A percentile compares a stretch with the other conserved stretches of the same genome.
Evolutionary conservation across 306 rosid genomes (phyloP).

Genomic region (Prunus mongolica): DNA sequence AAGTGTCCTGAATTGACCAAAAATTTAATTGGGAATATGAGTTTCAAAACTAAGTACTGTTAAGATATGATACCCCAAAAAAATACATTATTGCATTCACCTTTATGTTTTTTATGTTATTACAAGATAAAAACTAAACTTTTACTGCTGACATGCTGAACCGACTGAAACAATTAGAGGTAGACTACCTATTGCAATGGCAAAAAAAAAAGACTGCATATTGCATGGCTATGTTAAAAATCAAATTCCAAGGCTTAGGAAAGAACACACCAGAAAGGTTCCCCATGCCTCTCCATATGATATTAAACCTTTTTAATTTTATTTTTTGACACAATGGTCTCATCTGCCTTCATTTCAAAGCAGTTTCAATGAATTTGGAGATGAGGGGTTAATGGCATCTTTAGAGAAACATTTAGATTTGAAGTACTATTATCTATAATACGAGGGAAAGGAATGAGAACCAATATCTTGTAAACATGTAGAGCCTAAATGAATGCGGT

Average conservation of each 20-base stretch:
- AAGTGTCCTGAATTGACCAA: constrained; percentile 25
- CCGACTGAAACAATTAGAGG: not conserved
- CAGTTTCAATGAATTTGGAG: not conserved
- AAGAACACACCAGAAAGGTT: not conserved
- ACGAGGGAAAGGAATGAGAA: not conserved
- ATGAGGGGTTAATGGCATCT: not conserved
- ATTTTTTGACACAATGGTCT: not conserved
- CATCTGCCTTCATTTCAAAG: not conserved
- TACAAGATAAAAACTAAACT: not conserved
- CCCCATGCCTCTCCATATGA: not conserved
- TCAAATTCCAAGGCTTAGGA: not conserved
- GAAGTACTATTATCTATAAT: constrained; percentile 1
- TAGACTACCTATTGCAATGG: not conserved
- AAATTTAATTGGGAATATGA: constrained; percentile 1
- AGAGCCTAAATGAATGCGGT: not conserved
- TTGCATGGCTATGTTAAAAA: not conserved
- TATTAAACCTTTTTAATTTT: not conserved
- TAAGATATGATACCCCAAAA: not conserved
- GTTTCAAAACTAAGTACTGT: not conserved
- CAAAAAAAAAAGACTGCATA: not conserved
- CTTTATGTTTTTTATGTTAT: not conserved
- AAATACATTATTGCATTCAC: not conserved
- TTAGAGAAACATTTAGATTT: not conserved
- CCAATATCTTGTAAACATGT: not conserved
- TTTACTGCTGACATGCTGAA: not conserved